phyloP scores from a whole-genome alignment of 139 green algal species.

The Coelastrella sp. region DNA sequence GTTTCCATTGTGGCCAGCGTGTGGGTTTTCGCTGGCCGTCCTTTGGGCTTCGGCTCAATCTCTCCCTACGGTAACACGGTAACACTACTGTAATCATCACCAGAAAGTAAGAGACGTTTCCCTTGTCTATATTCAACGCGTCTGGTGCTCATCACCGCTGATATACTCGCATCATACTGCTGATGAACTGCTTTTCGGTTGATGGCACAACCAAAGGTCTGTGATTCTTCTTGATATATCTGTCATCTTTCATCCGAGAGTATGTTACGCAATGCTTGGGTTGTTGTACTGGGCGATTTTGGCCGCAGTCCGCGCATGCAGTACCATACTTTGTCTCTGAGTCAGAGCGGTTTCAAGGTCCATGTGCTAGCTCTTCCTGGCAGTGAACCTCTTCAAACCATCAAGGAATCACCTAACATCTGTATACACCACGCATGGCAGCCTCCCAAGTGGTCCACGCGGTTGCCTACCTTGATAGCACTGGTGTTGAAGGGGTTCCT shows the following conservation, averaged over 20 bases:
- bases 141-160: too few species aligned
- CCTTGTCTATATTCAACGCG: too few species aligned
- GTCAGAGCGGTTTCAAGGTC: conserved; percentile 63
- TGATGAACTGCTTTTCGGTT: too few species aligned
- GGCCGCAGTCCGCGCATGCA: conserved; percentile 96
- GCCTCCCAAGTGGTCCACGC: background rate
- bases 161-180: too few species aligned
- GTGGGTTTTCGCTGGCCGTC: too few species aligned
- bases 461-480: conserved; percentile 63
- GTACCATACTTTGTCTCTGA: conserved; percentile 92
- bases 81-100: too few species aligned
- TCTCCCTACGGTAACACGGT: too few species aligned
- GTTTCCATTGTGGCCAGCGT: too few species aligned
- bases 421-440: background rate
- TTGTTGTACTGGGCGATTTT: conserved; percentile 97
- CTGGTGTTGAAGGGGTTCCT: conserved; percentile 78
- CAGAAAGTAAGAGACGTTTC: too few species aligned
- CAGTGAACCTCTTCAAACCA: conserved; percentile 57
- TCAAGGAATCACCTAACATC: conserved; percentile 45
- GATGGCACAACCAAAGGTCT: too few species aligned
- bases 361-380: conserved; percentile 75
- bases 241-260: background rate
- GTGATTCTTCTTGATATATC: background rate
- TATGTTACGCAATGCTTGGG: conserved; percentile 62
- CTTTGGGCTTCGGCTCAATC: too few species aligned